These are phyloP conservation scores for Termitomyces titanicus DNA, from an alignment of 768 basidiomycete species.

Conservation along the genomic window DNA sequence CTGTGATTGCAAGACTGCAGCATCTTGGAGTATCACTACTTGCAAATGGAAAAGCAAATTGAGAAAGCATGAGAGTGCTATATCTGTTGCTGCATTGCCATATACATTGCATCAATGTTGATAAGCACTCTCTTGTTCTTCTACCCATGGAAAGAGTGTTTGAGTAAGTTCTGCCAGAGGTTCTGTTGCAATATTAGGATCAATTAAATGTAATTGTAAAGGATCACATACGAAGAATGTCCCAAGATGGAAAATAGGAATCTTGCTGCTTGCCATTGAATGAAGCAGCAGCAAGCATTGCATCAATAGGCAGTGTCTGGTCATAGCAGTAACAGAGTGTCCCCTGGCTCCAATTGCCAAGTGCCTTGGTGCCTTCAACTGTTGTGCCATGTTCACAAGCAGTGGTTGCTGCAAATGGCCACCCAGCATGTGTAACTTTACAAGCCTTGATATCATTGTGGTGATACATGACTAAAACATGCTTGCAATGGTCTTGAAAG, in stretches of 20 bases:
- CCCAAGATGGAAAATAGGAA: constrained; percentile 13
- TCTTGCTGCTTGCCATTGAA: constrained; percentile 20
- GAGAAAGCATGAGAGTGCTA: not conserved
- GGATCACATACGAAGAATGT: constrained; percentile 12
- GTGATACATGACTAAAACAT: constrained; percentile 19
- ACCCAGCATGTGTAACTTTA: constrained; percentile 7
- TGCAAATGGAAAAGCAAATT: not conserved
- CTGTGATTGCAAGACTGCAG: not conserved
- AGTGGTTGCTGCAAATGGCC: constrained; percentile 18
- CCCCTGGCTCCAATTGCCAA: constrained; percentile 11
- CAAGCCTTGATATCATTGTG: constrained; percentile 16
- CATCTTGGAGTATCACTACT: not conserved
- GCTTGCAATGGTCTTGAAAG: constrained; percentile 21
- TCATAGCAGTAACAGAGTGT: constrained; percentile 21
- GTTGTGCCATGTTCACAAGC: constrained; percentile 20
- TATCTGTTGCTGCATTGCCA: not conserved
- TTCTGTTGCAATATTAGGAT: not conserved
- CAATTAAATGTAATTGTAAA: not conserved
- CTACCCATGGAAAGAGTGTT: not conserved
- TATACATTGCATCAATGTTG: not conserved
- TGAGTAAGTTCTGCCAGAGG: not conserved
- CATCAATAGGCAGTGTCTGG: constrained; percentile 19
- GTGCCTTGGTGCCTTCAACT: constrained; percentile 20
- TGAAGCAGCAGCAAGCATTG: constrained; percentile 21
- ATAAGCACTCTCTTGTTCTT: not conserved